phyloP scores from a whole-genome alignment of 2,329 filamentous ascomycete species.

The Nannizziopsis arthrosporioides region DNA sequence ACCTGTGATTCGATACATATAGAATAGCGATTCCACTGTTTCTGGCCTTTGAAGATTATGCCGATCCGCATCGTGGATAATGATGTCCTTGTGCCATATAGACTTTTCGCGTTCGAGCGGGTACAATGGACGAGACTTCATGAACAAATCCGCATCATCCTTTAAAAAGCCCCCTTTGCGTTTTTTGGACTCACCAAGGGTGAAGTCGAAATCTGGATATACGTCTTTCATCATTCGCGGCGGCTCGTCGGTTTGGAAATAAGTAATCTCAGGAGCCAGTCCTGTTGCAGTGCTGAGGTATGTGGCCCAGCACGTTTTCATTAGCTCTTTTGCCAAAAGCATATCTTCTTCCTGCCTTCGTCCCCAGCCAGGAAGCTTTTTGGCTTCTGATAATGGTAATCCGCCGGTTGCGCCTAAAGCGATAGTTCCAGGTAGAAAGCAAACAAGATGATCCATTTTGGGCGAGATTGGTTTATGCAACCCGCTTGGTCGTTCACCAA shows the following conservation, averaged over 20 bases:
- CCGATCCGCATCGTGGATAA: constrained; percentile 66
- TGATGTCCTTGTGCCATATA: constrained; percentile 64
- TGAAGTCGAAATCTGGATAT: constrained; percentile 18
- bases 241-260: constrained; percentile 66
- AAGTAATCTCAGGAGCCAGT: constrained; percentile 86
- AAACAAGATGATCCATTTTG: constrained; percentile 98
- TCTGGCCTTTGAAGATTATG: constrained; percentile 95
- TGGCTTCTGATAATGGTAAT: constrained; percentile 60
- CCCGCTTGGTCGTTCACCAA: constrained; percentile 73
- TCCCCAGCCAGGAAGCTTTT: constrained; percentile 60
- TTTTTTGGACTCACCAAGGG: constrained; percentile 23
- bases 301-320: constrained; percentile 97
- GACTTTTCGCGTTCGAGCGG: constrained; percentile 20
- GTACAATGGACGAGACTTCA: constrained; percentile 28
- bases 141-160: constrained; percentile 23
- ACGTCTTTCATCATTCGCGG: constrained; percentile 42
- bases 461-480: constrained; percentile 55
- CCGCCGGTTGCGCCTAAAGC: constrained; percentile 78
- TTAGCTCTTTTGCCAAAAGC: constrained; percentile 73
- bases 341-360: constrained; percentile 77
- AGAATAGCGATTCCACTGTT: constrained; percentile 90
- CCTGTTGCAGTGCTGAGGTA: constrained; percentile 84
- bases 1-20: constrained; percentile 97
- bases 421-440: constrained; percentile 94
- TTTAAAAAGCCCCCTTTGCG: neutral